phyloP scores from a whole-genome alignment of 2,329 filamentous ascomycete species.

The Talaromyces sp. region DNA sequence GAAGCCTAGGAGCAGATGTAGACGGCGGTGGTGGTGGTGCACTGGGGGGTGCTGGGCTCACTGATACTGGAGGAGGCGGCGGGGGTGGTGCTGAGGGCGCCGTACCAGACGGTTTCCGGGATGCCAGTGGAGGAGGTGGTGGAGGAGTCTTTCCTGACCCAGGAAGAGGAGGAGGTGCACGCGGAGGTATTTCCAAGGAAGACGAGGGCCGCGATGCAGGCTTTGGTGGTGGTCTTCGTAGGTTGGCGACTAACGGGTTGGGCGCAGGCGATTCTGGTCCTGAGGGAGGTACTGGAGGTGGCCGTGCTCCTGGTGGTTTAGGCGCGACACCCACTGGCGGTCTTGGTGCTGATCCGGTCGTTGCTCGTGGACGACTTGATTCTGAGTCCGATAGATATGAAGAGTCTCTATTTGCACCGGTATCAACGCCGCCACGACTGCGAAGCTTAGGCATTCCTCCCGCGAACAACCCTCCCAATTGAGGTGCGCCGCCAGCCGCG shows the following conservation, averaged over 20 bases:
- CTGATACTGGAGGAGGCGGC: conserved; percentile 39
- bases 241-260: conserved; percentile 51
- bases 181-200: conserved; percentile 47
- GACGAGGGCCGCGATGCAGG: conserved; percentile 57
- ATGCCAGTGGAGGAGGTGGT: conserved; percentile 44
- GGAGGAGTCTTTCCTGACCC: conserved; percentile 48
- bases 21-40: conserved; percentile 41
- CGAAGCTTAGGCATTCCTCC: conserved; percentile 94
- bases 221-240: conserved; percentile 56
- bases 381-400: conserved; percentile 82
- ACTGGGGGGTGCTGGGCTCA: conserved; percentile 43
- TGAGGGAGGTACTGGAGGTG: conserved; percentile 47
- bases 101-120: conserved; percentile 54
- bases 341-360: conserved; percentile 29
- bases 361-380: conserved; percentile 40
- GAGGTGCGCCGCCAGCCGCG: conserved; percentile 61
- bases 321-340: conserved; percentile 51
- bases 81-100: conserved; percentile 44
- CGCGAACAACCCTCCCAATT: conserved; percentile 82
- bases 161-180: conserved; percentile 66
- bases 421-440: conserved; percentile 78
- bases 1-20: conserved; percentile 39
- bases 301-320: conserved; percentile 53
- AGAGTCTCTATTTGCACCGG: conserved; percentile 70
- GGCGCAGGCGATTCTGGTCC: conserved; percentile 48